phyloP scores from a whole-genome alignment of 2,329 filamentous ascomycete genomes.

The Malbranchea zuffiana region DNA sequence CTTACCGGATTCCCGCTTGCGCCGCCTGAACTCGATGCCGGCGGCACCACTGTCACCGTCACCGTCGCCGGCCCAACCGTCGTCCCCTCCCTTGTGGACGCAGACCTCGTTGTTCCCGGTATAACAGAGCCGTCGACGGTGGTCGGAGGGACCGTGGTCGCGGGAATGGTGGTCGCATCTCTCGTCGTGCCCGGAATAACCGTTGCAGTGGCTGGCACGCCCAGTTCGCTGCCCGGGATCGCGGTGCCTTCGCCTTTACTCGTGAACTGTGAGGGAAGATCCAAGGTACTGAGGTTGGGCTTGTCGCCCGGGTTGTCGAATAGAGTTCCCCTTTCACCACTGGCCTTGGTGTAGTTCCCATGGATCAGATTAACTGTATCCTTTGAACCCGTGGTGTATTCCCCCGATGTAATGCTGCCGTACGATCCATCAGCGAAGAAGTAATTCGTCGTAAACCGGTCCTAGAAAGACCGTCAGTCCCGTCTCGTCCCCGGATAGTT shows the following conservation, averaged over 20 bases:
- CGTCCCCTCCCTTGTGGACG: neutral
- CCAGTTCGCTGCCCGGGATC: constrained; percentile 36
- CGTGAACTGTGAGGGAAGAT: constrained; percentile 22
- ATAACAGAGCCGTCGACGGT: constrained; percentile 7
- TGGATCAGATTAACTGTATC: constrained; percentile 35
- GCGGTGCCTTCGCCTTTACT: constrained; percentile 37
- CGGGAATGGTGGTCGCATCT: constrained; percentile 2
- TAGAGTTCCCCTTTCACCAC: constrained; percentile 35
- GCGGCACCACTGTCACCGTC: constrained; percentile 8
- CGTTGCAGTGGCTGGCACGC: constrained; percentile 13
- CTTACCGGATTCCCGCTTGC: no score
- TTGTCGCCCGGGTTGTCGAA: constrained; percentile 30
- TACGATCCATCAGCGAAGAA: constrained; percentile 38
- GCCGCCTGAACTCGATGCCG: no score
- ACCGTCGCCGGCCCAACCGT: constrained; percentile 2
- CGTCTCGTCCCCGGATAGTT: neutral
- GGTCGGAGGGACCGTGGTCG: constrained; percentile 2
- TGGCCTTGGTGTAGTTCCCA: constrained; percentile 33
- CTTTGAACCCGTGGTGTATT: constrained; percentile 31
- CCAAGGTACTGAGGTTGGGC: constrained; percentile 29
- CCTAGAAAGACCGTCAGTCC: constrained; percentile 18
- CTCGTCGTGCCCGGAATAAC: constrained; percentile 1
- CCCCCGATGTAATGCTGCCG: constrained; percentile 36
- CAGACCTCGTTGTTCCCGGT: constrained; percentile 8
- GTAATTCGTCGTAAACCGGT: constrained; percentile 43